Evolutionary conservation across 2,329 filamentous ascomycete species (phyloP).

Genomic region (Aaosphaeria pasadenensis): DNA sequence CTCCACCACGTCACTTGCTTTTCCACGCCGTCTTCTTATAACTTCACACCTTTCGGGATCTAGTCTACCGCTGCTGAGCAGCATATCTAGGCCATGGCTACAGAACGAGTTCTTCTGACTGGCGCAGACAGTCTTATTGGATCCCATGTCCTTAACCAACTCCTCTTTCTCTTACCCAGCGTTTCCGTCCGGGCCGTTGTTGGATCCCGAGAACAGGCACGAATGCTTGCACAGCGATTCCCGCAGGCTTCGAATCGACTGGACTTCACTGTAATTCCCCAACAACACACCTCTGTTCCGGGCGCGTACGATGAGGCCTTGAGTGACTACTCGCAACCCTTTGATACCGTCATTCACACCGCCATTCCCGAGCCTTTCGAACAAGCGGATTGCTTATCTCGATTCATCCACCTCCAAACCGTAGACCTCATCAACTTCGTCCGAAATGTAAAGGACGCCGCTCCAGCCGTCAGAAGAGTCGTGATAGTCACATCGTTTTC

Average conservation of each 20-base stretch:
- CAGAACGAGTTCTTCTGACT: conserved; percentile 21
- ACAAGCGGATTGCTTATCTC: conserved; percentile 24
- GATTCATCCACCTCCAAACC: conserved; percentile 20
- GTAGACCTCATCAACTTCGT: conserved; percentile 18
- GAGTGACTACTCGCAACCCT: conserved; percentile 12
- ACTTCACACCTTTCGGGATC: too few relatives aligned
- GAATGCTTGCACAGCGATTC: conserved; percentile 15
- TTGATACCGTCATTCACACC: conserved; percentile 25
- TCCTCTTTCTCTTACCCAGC: conserved; percentile 10
- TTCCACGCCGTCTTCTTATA: too few relatives aligned
- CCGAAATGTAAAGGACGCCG: conserved; percentile 12
- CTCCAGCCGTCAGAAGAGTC: conserved; percentile 16
- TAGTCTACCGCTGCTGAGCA: too few relatives aligned
- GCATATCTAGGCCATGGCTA: conserved; percentile 10
- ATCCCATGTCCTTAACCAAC: conserved; percentile 23
- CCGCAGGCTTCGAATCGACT: conserved; percentile 9
- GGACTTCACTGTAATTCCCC: conserved; percentile 18
- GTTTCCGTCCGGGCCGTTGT: conserved; percentile 24
- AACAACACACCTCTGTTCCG: conserved; percentile 9
- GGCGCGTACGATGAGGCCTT: conserved; percentile 18
- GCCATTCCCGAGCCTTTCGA: conserved; percentile 14
- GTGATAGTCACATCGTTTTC: conserved; percentile 21
- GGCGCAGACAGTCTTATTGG: conserved; percentile 21
- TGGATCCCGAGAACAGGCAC: conserved; percentile 14
- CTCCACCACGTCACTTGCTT: too few relatives aligned